phyloP scores from a whole-genome alignment of 1,139 yeast genomes.

The Candida albicans region DNA sequence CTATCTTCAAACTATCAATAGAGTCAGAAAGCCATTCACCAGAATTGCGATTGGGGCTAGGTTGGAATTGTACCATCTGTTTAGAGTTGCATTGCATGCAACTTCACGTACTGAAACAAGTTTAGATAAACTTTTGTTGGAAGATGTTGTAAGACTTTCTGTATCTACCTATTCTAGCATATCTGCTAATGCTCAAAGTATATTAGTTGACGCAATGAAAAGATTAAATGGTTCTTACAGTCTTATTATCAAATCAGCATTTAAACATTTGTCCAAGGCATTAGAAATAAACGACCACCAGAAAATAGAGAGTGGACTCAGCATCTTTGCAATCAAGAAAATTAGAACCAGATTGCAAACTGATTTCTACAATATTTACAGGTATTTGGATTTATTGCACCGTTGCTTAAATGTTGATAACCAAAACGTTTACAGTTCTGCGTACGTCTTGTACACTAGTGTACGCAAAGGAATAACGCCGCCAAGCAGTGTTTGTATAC shows the following conservation, averaged over 20 bases:
- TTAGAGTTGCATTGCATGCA: conserved; percentile 71
- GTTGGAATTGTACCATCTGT: conserved; percentile 74
- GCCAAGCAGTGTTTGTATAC: conserved; percentile 61
- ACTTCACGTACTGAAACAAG: conserved; percentile 73
- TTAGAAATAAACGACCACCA: conserved; percentile 55
- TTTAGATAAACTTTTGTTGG: conserved; percentile 62
- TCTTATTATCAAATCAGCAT: conserved; percentile 48
- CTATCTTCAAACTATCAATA: conserved; percentile 41
- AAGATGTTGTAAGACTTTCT: conserved; percentile 67
- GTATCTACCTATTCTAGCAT: conserved; percentile 73
- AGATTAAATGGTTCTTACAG: conserved; percentile 70
- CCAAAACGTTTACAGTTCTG: conserved; percentile 48
- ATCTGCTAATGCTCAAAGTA: conserved; percentile 68
- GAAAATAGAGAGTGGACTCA: conserved; percentile 67
- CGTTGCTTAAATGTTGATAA: conserved; percentile 63
- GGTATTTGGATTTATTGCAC: conserved; percentile 49
- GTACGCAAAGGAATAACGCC: conserved; percentile 49
- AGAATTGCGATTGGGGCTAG: conserved; percentile 77
- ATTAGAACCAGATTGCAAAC: conserved; percentile 56
- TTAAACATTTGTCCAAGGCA: conserved; percentile 52
- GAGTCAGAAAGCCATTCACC: conserved; percentile 69
- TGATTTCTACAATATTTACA: conserved; percentile 55
- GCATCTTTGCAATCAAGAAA: conserved; percentile 52
- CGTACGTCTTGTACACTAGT: conserved; percentile 52
- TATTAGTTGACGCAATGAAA: conserved; percentile 70